Evolutionary conservation across 2,329 filamentous ascomycete genomes (phyloP).

Genomic region (Fusarium chlamydosporum): DNA sequence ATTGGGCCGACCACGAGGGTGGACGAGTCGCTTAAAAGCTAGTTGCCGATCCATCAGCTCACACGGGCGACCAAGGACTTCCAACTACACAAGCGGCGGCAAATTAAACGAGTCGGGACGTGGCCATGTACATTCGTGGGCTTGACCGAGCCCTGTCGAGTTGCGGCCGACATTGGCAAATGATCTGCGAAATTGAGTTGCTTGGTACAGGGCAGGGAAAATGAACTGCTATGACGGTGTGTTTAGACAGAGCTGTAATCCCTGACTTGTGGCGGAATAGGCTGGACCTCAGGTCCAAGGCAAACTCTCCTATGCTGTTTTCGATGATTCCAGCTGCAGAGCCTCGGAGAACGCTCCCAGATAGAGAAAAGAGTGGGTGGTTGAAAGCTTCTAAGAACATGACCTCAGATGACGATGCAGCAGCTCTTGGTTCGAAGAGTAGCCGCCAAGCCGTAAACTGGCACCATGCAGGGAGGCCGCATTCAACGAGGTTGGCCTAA

Average conservation of each 20-base stretch:
- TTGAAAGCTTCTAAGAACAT: neutral
- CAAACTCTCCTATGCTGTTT: slow-evolving; percentile 16
- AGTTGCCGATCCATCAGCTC: slow-evolving; percentile 50
- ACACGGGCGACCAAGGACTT: slow-evolving; percentile 37
- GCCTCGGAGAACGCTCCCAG: slow-evolving; percentile 1
- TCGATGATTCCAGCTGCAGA: slow-evolving; percentile 12
- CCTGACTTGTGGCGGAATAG: neutral
- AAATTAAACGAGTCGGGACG: slow-evolving; percentile 31
- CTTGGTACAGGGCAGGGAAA: slow-evolving; percentile 2
- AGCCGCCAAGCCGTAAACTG: neutral
- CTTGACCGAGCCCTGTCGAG: slow-evolving; percentile 34
- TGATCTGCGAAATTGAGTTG: slow-evolving; percentile 34
- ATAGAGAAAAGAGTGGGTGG: slow-evolving; percentile 2
- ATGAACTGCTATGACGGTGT: neutral
- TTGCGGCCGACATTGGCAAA: slow-evolving; percentile 8
- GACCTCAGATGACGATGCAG: neutral
- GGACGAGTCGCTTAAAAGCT: slow-evolving; percentile 45
- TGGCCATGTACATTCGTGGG: slow-evolving; percentile 12
- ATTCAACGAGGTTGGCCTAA: neutral
- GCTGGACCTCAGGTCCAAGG: slow-evolving; percentile 19
- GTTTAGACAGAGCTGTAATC: neutral
- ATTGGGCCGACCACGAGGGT: slow-evolving; percentile 49
- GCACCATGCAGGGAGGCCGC: neutral
- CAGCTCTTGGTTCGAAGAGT: neutral
- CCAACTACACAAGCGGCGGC: slow-evolving; percentile 28